A percentile compares a stretch with the other conserved stretches of the same genome.
Evolutionary conservation across 345 rosid species (phyloP).

Genomic region (Eucalyptus albens): DNA sequence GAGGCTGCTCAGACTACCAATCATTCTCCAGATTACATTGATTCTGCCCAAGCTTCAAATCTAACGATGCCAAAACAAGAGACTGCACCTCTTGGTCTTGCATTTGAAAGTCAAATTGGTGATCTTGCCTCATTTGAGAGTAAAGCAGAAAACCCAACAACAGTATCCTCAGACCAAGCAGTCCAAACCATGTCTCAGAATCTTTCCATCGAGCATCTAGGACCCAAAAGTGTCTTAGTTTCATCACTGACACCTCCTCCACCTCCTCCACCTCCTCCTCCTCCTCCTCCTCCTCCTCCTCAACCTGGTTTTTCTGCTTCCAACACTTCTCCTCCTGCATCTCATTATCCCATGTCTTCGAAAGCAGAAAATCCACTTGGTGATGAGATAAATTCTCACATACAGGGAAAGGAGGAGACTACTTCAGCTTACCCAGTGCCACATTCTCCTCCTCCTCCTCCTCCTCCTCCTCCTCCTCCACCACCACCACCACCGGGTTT

Average conservation of each 20-base stretch:
- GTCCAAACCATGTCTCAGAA: neutral
- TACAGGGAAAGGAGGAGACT: neutral
- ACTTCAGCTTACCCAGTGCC: neutral
- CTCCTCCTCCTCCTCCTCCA: neutral
- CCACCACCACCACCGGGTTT: neutral
- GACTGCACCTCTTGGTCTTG: constrained; percentile 5
- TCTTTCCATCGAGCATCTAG: neutral
- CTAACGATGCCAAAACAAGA: constrained; percentile 7
- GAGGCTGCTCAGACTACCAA: neutral
- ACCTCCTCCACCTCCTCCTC: constrained; percentile 9
- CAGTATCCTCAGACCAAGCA: neutral
- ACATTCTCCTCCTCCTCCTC: neutral
- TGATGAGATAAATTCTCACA: neutral
- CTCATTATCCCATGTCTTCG: neutral
- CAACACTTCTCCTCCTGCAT: neutral
- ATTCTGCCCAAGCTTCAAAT: constrained; percentile 9
- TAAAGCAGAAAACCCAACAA: neutral
- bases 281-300: constrained; percentile 1
- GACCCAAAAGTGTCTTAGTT: constrained; percentile 4
- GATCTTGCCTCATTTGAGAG: constrained; percentile 6
- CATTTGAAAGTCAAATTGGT: constrained; percentile 7
- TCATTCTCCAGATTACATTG: neutral
- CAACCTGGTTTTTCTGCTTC: constrained; percentile 8
- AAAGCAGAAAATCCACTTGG: neutral
- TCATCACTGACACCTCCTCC: constrained; percentile 17